These are phyloP conservation scores for Alternaria brassicicola DNA, from an alignment of 2,329 filamentous ascomycete genomes.

Conservation along the genomic window DNA sequence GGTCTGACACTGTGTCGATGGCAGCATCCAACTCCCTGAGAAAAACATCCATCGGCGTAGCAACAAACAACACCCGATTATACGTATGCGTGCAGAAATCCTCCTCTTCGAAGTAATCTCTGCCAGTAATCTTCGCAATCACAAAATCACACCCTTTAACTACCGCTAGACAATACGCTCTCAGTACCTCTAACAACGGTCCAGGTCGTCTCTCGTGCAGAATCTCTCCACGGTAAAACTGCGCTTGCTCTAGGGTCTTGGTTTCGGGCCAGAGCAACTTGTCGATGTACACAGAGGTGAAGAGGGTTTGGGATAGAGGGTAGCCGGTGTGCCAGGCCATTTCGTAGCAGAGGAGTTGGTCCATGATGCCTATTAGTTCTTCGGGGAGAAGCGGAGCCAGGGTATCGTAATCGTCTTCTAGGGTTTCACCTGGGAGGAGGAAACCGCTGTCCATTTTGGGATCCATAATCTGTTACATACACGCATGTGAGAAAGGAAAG, in stretches of 20 bases:
- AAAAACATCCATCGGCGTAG: slow-evolving; percentile 41
- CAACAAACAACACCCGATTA: slow-evolving; percentile 74
- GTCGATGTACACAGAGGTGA: slow-evolving; percentile 91
- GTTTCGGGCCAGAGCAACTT: slow-evolving; percentile 76
- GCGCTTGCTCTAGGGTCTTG: slow-evolving; percentile 66
- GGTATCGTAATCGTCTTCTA: slow-evolving; percentile 83
- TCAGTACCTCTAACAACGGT: slow-evolving; percentile 62
- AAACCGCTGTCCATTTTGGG: slow-evolving; percentile 98
- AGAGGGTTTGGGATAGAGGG: slow-evolving; percentile 89
- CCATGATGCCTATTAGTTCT: slow-evolving; percentile 90
- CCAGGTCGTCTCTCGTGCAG: slow-evolving; percentile 32
- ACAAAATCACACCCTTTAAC: slow-evolving; percentile 83
- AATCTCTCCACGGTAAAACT: slow-evolving; percentile 57
- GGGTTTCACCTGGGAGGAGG: slow-evolving; percentile 75
- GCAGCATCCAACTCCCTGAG: slow-evolving; percentile 42
- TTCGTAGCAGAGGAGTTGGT: slow-evolving; percentile 89
- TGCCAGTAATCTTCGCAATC: slow-evolving; percentile 75
- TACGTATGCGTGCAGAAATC: slow-evolving; percentile 95
- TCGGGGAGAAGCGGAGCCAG: slow-evolving; percentile 70
- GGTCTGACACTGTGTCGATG: slow-evolving; percentile 36
- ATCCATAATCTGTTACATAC: slow-evolving; percentile 84
- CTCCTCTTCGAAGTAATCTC: slow-evolving; percentile 97
- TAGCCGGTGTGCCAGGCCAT: slow-evolving; percentile 98
- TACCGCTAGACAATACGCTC: slow-evolving; percentile 84
- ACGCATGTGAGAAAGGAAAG: neutral